Evolutionary conservation across 345 rosid genomes (phyloP).

Genomic region (Gossypium herbaceum): DNA sequence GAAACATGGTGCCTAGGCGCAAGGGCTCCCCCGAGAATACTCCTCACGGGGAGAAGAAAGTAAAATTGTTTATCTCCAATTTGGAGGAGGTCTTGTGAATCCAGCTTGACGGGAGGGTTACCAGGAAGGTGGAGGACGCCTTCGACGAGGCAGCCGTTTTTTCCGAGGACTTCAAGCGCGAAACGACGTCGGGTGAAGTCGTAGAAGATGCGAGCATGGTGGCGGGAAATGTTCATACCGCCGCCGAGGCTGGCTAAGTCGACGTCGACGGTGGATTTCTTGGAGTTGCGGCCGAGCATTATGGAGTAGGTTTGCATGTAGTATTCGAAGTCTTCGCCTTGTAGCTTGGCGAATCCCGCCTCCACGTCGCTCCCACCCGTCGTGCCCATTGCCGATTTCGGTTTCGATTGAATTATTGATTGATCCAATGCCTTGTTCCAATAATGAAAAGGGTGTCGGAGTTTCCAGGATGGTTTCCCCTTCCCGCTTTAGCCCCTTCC

Average conservation of each 20-base stretch:
- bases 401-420: background rate
- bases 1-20: constrained; percentile 63
- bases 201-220: constrained; percentile 90
- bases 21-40: constrained; percentile 70
- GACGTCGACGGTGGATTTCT: constrained; percentile 92
- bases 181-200: constrained; percentile 97
- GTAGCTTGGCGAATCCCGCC: constrained; percentile 96
- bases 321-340: constrained; percentile 96
- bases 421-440: constrained; percentile 1
- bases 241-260: constrained; percentile 94
- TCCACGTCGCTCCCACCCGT: constrained; percentile 80
- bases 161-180: constrained; percentile 96
- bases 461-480: background rate
- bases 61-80: constrained; percentile 96
- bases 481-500: background rate
- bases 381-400: constrained; percentile 33
- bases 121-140: constrained; percentile 98
- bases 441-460: background rate
- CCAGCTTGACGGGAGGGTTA: constrained; percentile 84
- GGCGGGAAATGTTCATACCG: constrained; percentile 95
- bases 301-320: constrained; percentile 98
- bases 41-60: constrained; percentile 80
- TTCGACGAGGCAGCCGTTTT: constrained; percentile 94
- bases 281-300: constrained; percentile 87
- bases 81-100: constrained; percentile 89